A percentile compares a stretch with the other conserved stretches of the same genome.
These are phyloP conservation scores for Talaromyces stipitatus DNA, from an alignment of 495 filamentous ascomycete genomes.

Conservation along the genomic window DNA sequence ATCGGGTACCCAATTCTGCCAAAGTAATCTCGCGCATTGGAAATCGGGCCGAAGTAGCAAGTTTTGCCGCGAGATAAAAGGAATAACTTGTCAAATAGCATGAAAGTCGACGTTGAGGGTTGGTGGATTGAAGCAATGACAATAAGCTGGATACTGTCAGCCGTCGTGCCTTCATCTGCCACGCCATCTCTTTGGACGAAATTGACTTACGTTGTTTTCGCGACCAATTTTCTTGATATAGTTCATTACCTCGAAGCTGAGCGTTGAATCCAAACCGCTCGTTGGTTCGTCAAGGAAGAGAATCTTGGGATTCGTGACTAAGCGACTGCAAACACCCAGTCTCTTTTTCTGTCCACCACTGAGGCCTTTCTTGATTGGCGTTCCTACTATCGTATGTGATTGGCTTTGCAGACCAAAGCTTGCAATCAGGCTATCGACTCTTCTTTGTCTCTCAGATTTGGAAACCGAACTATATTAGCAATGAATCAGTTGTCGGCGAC, in stretches of 20 bases:
- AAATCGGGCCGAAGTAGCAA: conserved; percentile 60
- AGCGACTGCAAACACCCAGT: conserved; percentile 66
- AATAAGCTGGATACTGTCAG: conserved; percentile 37
- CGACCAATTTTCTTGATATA: conserved; percentile 56
- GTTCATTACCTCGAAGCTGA: conserved; percentile 61
- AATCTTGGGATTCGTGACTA: conserved; percentile 71
- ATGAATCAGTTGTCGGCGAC: not conserved
- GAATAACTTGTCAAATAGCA: conserved; percentile 70
- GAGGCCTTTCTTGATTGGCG: conserved; percentile 70
- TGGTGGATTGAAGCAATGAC: conserved; percentile 78
- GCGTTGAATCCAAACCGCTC: conserved; percentile 65
- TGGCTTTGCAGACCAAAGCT: conserved; percentile 61
- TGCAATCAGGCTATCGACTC: conserved; percentile 48
- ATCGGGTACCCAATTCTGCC: conserved; percentile 47
- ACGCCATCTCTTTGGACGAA: not conserved
- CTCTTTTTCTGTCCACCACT: conserved; percentile 74
- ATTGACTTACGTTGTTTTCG: conserved; percentile 50
- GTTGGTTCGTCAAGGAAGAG: conserved; percentile 80
- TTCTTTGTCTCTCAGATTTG: conserved; percentile 42
- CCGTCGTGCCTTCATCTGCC: not conserved
- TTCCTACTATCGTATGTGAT: conserved; percentile 61
- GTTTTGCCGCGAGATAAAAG: conserved; percentile 61
- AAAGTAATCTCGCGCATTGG: conserved; percentile 49
- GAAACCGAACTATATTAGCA: conserved; percentile 19
- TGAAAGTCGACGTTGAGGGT: conserved; percentile 67